Conservation (phyloP, 2,329 filamentous ascomycete genomes). For the Pseudocercospora vitis region DNA sequence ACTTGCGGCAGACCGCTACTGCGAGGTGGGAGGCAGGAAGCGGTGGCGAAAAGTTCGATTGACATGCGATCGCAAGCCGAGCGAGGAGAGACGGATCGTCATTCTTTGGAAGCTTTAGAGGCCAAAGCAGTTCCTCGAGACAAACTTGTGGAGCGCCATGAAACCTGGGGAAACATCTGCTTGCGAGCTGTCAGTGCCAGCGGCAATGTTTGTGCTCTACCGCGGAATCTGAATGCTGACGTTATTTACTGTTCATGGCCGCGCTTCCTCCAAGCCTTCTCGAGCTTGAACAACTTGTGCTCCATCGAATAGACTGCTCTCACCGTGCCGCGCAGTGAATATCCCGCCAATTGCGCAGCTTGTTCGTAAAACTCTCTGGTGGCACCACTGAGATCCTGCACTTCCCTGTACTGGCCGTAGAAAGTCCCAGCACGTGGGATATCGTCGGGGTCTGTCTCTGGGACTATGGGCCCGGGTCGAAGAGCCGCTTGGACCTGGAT, state of each 20-base stretch:
- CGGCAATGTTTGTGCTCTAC: constrained; percentile 8
- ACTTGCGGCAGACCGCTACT: neutral
- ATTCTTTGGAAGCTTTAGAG: constrained; percentile 22
- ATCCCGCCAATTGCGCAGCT: constrained; percentile 52
- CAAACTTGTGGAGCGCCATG: constrained; percentile 17
- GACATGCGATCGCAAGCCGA: constrained; percentile 12
- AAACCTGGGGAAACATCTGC: constrained; percentile 24
- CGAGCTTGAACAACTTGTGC: constrained; percentile 43
- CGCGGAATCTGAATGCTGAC: constrained; percentile 10
- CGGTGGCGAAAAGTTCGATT: constrained; percentile 23
- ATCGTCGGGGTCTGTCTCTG: constrained; percentile 34
- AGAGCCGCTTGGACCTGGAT: constrained; percentile 47
- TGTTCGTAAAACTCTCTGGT: constrained; percentile 52
- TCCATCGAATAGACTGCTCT: constrained; percentile 54
- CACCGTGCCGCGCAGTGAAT: constrained; percentile 53
- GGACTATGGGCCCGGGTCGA: constrained; percentile 41
- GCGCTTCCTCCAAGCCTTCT: constrained; percentile 32
- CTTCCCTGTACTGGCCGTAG: constrained; percentile 52
- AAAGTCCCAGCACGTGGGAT: constrained; percentile 50
- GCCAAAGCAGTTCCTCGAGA: constrained; percentile 20
- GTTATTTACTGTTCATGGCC: constrained; percentile 14
- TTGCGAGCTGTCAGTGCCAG: constrained; percentile 14
- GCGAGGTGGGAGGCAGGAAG: constrained; percentile 2
- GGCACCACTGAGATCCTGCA: constrained; percentile 47
- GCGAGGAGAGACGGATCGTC: constrained; percentile 10